Conservation (phyloP, 1,284 basidiomycete genomes). For the Fomitopsis schrenkii region DNA sequence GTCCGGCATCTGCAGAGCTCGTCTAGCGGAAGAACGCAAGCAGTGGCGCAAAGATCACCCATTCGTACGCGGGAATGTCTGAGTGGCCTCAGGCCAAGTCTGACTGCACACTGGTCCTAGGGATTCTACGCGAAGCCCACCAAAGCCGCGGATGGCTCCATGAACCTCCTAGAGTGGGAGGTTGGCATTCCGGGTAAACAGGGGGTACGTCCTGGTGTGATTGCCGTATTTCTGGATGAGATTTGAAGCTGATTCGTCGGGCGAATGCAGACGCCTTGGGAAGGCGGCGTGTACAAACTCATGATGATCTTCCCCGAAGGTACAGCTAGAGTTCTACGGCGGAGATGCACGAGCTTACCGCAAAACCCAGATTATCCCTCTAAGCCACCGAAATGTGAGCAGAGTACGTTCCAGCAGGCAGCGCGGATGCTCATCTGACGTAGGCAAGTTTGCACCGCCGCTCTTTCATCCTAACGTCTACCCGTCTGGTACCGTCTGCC, state of each 20-base stretch:
- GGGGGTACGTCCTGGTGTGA: conserved; percentile 49
- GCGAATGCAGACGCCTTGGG: conserved; percentile 85
- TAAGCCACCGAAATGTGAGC: conserved; percentile 91
- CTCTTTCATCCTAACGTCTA: conserved; percentile 99
- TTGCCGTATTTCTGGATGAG: conserved; percentile 14
- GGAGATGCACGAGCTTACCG: conserved; percentile 10
- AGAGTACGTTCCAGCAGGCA: background rate
- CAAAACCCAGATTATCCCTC: conserved; percentile 78
- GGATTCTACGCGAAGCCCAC: conserved; percentile 95
- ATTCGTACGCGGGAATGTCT: conserved; percentile 65
- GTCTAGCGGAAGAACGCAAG: conserved; percentile 95
- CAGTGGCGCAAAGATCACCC: conserved; percentile 99
- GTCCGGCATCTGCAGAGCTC: conserved; percentile 82
- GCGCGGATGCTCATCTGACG: conserved; percentile 9
- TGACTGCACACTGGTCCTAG: conserved; percentile 39
- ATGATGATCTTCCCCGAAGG: conserved; percentile 95
- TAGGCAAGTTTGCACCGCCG: conserved; percentile 96
- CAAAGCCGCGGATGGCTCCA: conserved; percentile 87
- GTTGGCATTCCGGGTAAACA: conserved; percentile 91
- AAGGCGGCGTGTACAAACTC: conserved; percentile 92
- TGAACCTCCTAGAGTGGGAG: conserved; percentile 98
- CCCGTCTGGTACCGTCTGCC: conserved; percentile 96
- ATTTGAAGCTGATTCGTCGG: conserved; percentile 16
- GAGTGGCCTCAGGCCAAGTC: background rate
- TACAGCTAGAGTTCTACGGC: conserved; percentile 27